Evolutionary conservation across 2,329 filamentous ascomycete species (phyloP), one percentile per base, ranked within the genome.

Genomic region (Stagonosporopsis vannaccii): DNA sequence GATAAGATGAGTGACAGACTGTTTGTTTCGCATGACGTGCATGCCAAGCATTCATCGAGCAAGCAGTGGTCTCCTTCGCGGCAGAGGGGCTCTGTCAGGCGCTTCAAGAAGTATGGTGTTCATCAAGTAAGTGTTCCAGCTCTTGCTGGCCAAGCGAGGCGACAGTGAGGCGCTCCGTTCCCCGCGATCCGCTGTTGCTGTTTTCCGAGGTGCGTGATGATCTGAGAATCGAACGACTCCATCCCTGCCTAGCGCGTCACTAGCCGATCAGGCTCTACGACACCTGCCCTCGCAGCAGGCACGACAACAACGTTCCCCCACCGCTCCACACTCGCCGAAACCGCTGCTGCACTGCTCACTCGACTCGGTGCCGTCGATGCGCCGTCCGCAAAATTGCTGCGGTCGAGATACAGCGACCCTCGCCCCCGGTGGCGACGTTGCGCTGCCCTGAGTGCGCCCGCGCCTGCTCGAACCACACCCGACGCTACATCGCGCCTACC

Each of bases 351-450:
- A 40, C 52, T 52, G 36, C 35, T 57, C 53, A 5, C 22, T 22
- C 15, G 43, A 60, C 30, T 32, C 30, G 30, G 30, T n/a, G 5
- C 30, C 13, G 48, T 56, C 39, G 22, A 64, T 70, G 69, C 66
- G 70, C 58, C 56, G 22, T 44, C 56, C 36, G 28, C 50, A 73
- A 67, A 65, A 60, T 65, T 65, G 46, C 45, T 48, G 61, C 60
- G 51, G 66, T 63, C 56, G 51, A 51, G 56, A 51, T 53, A 51
- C 23, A 65, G 50, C 39, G 51, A 49, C 54, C 55, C 36, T 56
- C 57, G 58, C 51, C 58, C 49, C 56, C 52, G 49, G 71, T 72
- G 70, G 71, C 68, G 64, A 66, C 58, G 57, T 57, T 58, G 63
- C 65, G 59, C 62, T 63, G 58, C 58, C 65, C 66, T 32, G 30